phyloP scores from a whole-genome alignment of 106 monocot genomes.

The Vanilla planifolia region DNA sequence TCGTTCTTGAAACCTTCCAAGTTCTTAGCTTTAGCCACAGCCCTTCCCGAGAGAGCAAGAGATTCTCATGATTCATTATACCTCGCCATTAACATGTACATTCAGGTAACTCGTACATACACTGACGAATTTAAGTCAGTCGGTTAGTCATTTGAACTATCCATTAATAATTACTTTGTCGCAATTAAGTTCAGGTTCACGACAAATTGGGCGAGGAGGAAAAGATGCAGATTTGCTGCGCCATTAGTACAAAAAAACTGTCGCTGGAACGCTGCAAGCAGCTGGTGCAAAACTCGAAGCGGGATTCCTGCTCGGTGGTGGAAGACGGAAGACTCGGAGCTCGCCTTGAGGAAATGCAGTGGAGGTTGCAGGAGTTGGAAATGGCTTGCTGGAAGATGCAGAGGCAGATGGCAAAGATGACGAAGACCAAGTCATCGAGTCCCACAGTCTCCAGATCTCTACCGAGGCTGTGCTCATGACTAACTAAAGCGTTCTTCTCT shows the following conservation, averaged over 20 bases:
- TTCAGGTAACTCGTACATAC: constrained; percentile 49
- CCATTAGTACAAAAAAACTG: constrained; percentile 69
- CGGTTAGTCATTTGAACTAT: no score
- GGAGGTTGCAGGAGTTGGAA: constrained; percentile 83
- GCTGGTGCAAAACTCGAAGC: constrained; percentile 56
- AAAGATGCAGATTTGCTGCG: constrained; percentile 75
- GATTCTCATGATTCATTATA: constrained; percentile 70
- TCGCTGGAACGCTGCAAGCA: constrained; percentile 75
- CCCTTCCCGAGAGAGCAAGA: constrained; percentile 63
- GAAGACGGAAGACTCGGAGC: constrained; percentile 74
- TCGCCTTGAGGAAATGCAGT: constrained; percentile 69
- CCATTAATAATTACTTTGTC: no score
- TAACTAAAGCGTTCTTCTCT: no score
- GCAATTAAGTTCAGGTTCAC: constrained; percentile 44
- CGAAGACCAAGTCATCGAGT: constrained; percentile 18
- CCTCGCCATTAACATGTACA: constrained; percentile 73
- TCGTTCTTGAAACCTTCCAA: constrained; percentile 50
- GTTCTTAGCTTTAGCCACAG: constrained; percentile 40
- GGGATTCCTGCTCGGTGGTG: constrained; percentile 31
- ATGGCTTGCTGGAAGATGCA: constrained; percentile 85
- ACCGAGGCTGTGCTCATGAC: constrained; percentile 84
- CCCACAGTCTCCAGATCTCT: constrained; percentile 41
- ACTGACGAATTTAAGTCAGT: not conserved
- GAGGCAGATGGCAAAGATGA: constrained; percentile 58
- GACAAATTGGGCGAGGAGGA: constrained; percentile 58